Base-by-base conservation (phyloP, 768 basidiomycete genomes). In the Rhizopogon sp. region DNA sequence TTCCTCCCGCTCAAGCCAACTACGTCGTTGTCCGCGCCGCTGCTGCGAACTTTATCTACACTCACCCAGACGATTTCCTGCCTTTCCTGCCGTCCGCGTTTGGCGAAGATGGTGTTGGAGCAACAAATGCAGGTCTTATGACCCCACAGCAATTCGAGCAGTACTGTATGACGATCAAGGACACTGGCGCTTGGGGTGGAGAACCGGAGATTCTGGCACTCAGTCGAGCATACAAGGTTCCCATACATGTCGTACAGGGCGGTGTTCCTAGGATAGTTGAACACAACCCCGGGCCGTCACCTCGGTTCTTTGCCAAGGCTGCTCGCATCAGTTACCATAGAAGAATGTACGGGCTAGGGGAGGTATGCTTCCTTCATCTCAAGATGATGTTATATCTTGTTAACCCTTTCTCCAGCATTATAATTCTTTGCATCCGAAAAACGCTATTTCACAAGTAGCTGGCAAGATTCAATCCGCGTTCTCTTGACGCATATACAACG, bases 181-280 rank as follows among this genome's bases (percentile, higher is more conserved):
- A 87, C 66, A 95, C 93, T 22, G 87, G 84, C n/a, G 80, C 85
- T 31, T 98, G 97, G 97, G 97, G 97, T 47, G 96, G 97, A 37
- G 94, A 98, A 73, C 95, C 93, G 6, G 97, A 98, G 78, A 93
- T 99, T 33, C 78, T 89, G 61, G 97, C 97, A 3, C 75, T 98
- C 14, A 87, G 88, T 65, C 78, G 87, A 50, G 83, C 84, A 31
- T 98, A 81, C 68, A 79, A 85, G 53, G 74, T 95, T 39, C 88
- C 94, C 0, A 94, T 99, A 47, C 87, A 96, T 66, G 89, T 99
- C 52, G 78, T 98, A 11, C 97, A 98, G 68, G 83, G 83, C 1
- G 87, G 85, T 1, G 78, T 77, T 28, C 95, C 94, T 2, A 78
- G 85, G 1, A 76, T 98, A 13, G 93, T 97, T n/a, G 80, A 85